phyloP scores from a whole-genome alignment of 2,329 filamentous ascomycete genomes.

The Fusarium albosuccineum region DNA sequence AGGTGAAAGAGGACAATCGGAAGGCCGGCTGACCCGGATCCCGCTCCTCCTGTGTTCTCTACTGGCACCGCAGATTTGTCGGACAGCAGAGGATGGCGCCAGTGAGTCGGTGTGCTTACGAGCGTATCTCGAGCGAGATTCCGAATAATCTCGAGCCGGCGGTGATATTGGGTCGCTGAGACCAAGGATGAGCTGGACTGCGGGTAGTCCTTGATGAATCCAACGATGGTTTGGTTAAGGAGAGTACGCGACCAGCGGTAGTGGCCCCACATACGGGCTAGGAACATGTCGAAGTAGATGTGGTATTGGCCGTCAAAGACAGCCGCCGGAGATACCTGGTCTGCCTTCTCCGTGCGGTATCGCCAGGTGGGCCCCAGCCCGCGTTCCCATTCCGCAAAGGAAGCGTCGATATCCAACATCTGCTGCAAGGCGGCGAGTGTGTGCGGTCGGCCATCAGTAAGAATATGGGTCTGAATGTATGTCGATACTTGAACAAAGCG shows the following conservation, averaged over 20 bases:
- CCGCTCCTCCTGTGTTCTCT: constrained; percentile 54
- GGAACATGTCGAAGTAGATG: constrained; percentile 66
- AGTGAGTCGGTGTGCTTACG: constrained; percentile 62
- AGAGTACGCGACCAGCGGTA: constrained; percentile 71
- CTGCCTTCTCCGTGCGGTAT: constrained; percentile 50
- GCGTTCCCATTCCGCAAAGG: constrained; percentile 57
- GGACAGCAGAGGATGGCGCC: constrained; percentile 62
- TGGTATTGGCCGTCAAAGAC: constrained; percentile 68
- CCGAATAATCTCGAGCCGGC: constrained; percentile 52
- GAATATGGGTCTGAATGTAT: constrained; percentile 49
- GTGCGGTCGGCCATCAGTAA: constrained; percentile 54
- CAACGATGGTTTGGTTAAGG: constrained; percentile 63
- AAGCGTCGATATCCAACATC: constrained; percentile 55
- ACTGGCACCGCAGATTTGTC: constrained; percentile 53
- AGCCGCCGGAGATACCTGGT: constrained; percentile 54
- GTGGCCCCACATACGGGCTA: constrained; percentile 69
- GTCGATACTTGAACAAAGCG: constrained; percentile 57
- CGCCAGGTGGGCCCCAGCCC: constrained; percentile 53
- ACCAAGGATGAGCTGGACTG: constrained; percentile 52
- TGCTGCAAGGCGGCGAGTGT: constrained; percentile 54
- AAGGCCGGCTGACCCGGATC: constrained; percentile 62
- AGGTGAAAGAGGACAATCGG: constrained; percentile 64
- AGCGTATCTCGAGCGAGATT: constrained; percentile 59
- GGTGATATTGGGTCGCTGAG: constrained; percentile 46
- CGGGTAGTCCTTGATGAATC: constrained; percentile 55